phyloP scores from a whole-genome alignment of 192 early-diverging fungal species.

The Podila verticillata region DNA sequence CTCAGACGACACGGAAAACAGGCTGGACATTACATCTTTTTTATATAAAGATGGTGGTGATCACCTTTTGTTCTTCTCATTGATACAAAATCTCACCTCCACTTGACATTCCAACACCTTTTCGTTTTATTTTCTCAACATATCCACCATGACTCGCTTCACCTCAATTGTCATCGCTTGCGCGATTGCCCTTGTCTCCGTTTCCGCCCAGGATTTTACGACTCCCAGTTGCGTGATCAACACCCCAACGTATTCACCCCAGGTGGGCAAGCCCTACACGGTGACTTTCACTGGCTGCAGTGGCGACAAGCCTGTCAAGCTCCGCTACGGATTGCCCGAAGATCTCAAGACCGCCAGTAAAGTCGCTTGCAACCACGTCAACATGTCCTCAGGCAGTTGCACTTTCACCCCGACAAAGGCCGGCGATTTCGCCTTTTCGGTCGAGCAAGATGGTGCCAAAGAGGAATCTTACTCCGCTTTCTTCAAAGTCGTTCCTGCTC shows the following conservation, averaged over 20 bases:
- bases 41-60: too few relatives aligned
- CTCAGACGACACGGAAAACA: too few relatives aligned
- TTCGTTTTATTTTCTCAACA: background rate
- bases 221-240: background rate
- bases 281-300: background rate
- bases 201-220: background rate
- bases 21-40: too few relatives aligned
- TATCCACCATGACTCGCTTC: conserved; percentile 7
- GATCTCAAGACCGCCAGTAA: background rate
- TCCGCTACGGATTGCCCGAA: background rate
- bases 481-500: background rate
- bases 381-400: background rate
- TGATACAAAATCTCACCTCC: background rate
- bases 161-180: background rate
- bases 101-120: too few relatives aligned
- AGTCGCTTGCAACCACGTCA: background rate
- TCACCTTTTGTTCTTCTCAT: background rate
- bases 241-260: background rate
- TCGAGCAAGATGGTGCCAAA: background rate
- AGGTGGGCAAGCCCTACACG: background rate
- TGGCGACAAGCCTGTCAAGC: background rate
- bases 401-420: background rate
- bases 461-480: background rate
- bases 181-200: background rate
- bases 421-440: background rate